Conservation (phyloP, 257 asterid species). For the Rhazya stricta region DNA sequence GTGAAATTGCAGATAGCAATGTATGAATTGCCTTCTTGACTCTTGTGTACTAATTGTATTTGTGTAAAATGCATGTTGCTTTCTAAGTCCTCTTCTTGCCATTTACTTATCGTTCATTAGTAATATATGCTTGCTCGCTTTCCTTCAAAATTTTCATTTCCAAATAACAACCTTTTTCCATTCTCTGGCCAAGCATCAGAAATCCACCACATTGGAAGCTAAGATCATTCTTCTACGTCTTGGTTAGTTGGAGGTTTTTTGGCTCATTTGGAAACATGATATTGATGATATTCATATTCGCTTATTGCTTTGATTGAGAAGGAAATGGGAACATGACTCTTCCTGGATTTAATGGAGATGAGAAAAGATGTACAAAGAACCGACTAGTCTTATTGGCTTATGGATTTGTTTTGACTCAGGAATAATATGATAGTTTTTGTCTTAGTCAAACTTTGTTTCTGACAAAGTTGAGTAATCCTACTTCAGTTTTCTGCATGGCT, state of each 20-base stretch:
- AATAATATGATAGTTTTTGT: background rate
- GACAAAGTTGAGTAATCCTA: background rate
- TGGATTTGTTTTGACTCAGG: background rate
- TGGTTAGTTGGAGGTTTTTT: slow-evolving; percentile 50
- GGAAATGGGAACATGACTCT: slow-evolving; percentile 82
- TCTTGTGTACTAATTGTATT: background rate
- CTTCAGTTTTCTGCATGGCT: background rate
- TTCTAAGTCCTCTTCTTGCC: background rate
- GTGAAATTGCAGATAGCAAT: too few relatives aligned
- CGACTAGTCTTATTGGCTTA: slow-evolving; percentile 34
- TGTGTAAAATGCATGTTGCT: background rate
- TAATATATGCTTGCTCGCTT: background rate
- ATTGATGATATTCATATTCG: slow-evolving; percentile 22
- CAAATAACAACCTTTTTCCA: slow-evolving; percentile 82
- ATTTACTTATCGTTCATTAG: background rate
- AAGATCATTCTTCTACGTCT: slow-evolving; percentile 86
- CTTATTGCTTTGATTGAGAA: slow-evolving; percentile 42
- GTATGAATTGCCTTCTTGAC: background rate
- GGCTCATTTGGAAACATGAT: background rate
- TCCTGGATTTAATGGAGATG: slow-evolving; percentile 95
- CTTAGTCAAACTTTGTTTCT: background rate
- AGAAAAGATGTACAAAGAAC: slow-evolving; percentile 70
- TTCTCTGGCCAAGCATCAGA: slow-evolving; percentile 87
- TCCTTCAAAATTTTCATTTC: slow-evolving; percentile 13
- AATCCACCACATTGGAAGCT: slow-evolving; percentile 79